These are phyloP conservation scores for Urostyla sp. DNA, from an alignment of 73 alveolate genomes.

Conservation along the genomic window DNA sequence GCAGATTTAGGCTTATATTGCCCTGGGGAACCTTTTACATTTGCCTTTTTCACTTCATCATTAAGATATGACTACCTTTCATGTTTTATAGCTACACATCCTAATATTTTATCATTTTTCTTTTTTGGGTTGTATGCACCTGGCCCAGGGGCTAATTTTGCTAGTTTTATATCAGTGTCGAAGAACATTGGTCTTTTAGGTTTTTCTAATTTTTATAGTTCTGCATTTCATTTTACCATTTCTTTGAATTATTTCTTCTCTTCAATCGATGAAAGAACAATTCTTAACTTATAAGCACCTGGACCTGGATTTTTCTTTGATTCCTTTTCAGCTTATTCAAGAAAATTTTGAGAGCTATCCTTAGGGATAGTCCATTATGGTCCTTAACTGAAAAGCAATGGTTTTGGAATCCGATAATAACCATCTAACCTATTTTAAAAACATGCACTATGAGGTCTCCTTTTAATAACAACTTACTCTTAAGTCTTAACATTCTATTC, in stretches of 20 bases:
- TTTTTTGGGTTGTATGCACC: conserved; percentile 1
- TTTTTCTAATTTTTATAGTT: neutral
- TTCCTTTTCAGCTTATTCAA: neutral
- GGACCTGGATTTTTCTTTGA: conserved; percentile 39
- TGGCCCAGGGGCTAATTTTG: conserved; percentile 19
- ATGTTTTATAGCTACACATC: conserved; percentile 12
- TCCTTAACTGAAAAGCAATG: conserved; percentile 5
- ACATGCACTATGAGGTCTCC: conserved; percentile 10
- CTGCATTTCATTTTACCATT: neutral
- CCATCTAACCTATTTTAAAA: neutral
- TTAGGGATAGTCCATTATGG: conserved; percentile 18
- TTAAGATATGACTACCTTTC: conserved; percentile 10
- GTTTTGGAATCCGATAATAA: conserved; percentile 7
- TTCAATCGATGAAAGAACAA: neutral
- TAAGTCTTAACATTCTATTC: neutral
- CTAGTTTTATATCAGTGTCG: conserved; percentile 3
- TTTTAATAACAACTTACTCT: neutral
- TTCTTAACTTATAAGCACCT: conserved; percentile 4
- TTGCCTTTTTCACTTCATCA: neutral
- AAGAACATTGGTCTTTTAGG: conserved; percentile 25
- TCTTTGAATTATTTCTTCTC: conserved; percentile 12
- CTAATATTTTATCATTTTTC: conserved; percentile 1
- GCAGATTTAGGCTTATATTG: conserved; percentile 7
- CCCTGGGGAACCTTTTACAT: neutral
- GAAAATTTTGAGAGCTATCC: neutral